Evolutionary conservation across 129 eudicot genomes (phyloP).

Genomic region (Chrysanthemum seticuspe): DNA sequence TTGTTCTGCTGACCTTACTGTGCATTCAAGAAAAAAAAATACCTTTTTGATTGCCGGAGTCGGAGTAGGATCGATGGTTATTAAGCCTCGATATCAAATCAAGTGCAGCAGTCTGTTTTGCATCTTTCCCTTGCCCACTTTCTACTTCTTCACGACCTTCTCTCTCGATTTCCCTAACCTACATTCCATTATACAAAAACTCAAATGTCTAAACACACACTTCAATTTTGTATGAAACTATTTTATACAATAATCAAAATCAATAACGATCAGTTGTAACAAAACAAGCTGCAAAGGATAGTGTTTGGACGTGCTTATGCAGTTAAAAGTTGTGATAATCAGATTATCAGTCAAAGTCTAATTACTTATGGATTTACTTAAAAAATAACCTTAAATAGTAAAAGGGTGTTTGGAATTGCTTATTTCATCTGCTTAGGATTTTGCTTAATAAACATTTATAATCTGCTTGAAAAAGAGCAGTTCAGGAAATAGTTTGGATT

Average conservation of each 20-base stretch:
- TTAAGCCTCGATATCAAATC: constrained; percentile 72
- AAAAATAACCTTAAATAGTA: too few relatives aligned
- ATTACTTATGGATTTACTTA: too few relatives aligned
- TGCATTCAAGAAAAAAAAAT: constrained; percentile 14
- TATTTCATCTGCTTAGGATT: too few relatives aligned
- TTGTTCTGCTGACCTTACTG: background rate
- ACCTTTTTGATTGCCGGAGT: constrained; percentile 75
- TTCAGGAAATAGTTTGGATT: too few relatives aligned
- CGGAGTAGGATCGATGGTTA: constrained; percentile 57
- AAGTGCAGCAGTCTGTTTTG: constrained; percentile 77
- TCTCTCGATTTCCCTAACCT: constrained; percentile 82
- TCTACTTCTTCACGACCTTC: constrained; percentile 57
- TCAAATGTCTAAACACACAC: background rate
- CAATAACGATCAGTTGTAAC: background rate
- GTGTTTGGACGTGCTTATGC: too few relatives aligned
- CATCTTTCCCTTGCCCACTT: constrained; percentile 58
- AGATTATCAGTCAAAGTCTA: too few relatives aligned
- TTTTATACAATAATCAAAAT: background rate
- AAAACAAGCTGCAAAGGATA: too few relatives aligned
- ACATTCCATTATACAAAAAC: constrained; percentile 23
- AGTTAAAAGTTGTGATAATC: too few relatives aligned
- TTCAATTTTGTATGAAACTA: background rate
- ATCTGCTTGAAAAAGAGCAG: too few relatives aligned
- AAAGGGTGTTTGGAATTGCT: too few relatives aligned
- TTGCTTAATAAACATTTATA: too few relatives aligned